Percentiles rank a stretch among this genome's conserved stretches.
These are phyloP conservation scores for Ramalina peruviana DNA, from an alignment of 495 filamentous ascomycete species.

Conservation along the genomic window DNA sequence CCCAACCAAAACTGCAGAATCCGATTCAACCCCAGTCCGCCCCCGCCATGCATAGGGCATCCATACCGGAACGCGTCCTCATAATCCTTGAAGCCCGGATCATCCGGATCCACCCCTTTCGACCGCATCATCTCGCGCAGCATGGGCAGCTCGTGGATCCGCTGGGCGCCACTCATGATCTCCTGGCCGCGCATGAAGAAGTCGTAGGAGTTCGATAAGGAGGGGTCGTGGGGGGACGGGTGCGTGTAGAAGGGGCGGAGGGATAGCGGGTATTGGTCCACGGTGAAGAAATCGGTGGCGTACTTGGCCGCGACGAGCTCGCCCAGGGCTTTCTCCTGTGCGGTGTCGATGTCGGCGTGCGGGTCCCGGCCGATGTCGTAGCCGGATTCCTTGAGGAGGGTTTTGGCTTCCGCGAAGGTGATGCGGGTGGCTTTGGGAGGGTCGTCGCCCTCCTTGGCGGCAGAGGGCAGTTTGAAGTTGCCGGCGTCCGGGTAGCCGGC, in stretches of 20 bases:
- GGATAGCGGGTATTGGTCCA: constrained; percentile 79
- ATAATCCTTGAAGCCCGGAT: constrained; percentile 71
- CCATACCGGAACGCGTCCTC: constrained; percentile 67
- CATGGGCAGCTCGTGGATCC: constrained; percentile 60
- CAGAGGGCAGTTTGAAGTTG: constrained; percentile 40
- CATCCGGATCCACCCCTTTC: constrained; percentile 61
- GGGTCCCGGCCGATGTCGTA: constrained; percentile 55
- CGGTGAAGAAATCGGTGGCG: constrained; percentile 79
- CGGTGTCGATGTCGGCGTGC: constrained; percentile 69
- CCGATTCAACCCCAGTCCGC: constrained; percentile 75
- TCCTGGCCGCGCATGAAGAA: constrained; percentile 92
- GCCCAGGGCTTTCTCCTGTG: constrained; percentile 84
- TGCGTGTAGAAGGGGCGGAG: constrained; percentile 87
- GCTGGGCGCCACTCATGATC: constrained; percentile 77
- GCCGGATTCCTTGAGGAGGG: constrained; percentile 65
- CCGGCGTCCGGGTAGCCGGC: constrained; percentile 43
- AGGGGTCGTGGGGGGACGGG: constrained; percentile 51
- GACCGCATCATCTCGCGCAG: constrained; percentile 52
- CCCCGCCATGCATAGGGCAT: constrained; percentile 71
- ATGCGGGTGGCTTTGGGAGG: constrained; percentile 54
- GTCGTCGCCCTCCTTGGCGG: constrained; percentile 28
- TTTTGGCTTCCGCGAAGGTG: constrained; percentile 74
- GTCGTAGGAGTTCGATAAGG: constrained; percentile 73
- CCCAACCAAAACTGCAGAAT: constrained; percentile 82
- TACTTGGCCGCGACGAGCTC: constrained; percentile 71